Conservation (phyloP, 371 early-diverging fungal genomes). For the Mortierella sp. region DNA sequence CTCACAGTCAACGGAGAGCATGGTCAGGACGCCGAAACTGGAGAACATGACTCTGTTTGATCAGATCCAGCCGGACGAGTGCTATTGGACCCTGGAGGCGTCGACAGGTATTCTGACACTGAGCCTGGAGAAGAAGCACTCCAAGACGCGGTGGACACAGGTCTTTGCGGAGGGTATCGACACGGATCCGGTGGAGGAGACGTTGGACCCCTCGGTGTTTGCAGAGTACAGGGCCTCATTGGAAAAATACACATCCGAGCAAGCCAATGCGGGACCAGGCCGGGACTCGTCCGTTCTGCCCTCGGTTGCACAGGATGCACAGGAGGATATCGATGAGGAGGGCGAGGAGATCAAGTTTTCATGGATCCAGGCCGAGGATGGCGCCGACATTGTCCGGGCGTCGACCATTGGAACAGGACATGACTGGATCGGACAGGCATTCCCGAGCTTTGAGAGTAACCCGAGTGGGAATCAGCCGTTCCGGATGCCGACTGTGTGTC, state of each 20-base stretch:
- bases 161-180: conserved; percentile 72
- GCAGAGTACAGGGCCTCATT: conserved; percentile 70
- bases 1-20: conserved; percentile 23
- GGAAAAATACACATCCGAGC: conserved; percentile 74
- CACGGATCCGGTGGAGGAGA: conserved; percentile 78
- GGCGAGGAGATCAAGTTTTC: conserved; percentile 65
- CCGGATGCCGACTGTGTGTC: conserved; percentile 66
- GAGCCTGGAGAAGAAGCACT: conserved; percentile 73
- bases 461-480: conserved; percentile 31
- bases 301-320: conserved; percentile 69
- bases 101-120: conserved; percentile 69
- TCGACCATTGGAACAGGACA: conserved; percentile 59
- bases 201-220: conserved; percentile 73
- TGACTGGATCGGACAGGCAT: conserved; percentile 69
- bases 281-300: conserved; percentile 53
- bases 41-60: conserved; percentile 61
- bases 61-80: conserved; percentile 70
- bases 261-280: conserved; percentile 36
- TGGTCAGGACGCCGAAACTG: conserved; percentile 46
- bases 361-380: conserved; percentile 54
- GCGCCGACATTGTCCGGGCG: conserved; percentile 57
- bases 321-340: conserved; percentile 79
- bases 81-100: conserved; percentile 82
- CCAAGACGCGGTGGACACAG: conserved; percentile 82
- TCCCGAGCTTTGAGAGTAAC: conserved; percentile 46